A percentile compares a stretch with the other conserved stretches of the same genome.
Conservation (phyloP, 148 eudicot species). For the Cornus florida region DNA sequence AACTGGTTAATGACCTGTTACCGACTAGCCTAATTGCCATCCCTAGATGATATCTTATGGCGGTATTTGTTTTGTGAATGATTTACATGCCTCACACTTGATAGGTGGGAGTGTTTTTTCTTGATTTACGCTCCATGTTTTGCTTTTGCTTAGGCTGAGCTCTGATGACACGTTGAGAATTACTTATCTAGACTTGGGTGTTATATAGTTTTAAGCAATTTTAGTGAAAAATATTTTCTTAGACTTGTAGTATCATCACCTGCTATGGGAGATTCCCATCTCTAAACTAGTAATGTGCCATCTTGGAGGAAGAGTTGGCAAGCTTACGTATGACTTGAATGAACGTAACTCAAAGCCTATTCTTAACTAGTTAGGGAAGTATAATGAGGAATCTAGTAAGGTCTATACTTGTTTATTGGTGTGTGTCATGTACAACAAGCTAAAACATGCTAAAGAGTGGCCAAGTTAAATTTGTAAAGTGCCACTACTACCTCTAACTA, state of each 20-base stretch:
- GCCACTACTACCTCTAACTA: too few relatives aligned
- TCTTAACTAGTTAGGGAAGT: neutral
- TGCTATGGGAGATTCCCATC: constrained; percentile 36
- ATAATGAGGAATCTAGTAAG: neutral
- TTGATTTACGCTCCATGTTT: neutral
- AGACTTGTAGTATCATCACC: neutral
- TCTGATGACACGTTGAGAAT: neutral
- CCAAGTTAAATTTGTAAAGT: too few relatives aligned
- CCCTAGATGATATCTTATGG: neutral
- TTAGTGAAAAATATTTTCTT: neutral
- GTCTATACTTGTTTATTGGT: neutral
- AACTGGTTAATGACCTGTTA: too few relatives aligned
- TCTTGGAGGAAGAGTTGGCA: constrained; percentile 52
- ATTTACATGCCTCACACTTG: too few relatives aligned
- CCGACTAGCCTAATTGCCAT: too few relatives aligned
- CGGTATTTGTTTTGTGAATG: too few relatives aligned
- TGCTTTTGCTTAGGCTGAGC: neutral
- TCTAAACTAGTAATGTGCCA: constrained; percentile 41
- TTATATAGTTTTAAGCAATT: neutral
- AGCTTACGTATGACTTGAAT: neutral
- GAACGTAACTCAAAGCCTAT: neutral
- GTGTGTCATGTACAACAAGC: too few relatives aligned
- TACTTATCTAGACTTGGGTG: neutral
- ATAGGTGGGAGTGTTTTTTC: too few relatives aligned
- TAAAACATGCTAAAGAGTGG: too few relatives aligned